Conservation (phyloP, 176 grass and related monocot genomes). For the Hsuehochloa calcarea region DNA sequence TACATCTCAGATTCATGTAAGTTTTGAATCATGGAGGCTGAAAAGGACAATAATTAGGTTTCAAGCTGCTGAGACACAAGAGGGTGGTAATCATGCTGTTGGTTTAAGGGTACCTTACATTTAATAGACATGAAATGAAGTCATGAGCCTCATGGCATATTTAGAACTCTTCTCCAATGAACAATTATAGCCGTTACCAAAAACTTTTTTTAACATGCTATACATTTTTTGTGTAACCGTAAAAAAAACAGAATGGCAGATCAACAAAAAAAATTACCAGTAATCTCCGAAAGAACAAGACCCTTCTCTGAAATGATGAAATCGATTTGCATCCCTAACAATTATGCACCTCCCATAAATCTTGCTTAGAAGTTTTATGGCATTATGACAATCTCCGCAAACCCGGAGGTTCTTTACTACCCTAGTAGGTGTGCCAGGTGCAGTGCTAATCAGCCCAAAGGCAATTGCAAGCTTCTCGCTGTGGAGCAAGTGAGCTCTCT, state of each 20-base stretch:
- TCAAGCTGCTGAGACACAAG: slow-evolving; percentile 51
- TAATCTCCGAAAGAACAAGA: slow-evolving; percentile 70
- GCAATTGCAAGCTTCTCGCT: slow-evolving; percentile 74
- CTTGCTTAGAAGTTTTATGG: slow-evolving; percentile 60
- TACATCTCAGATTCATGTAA: slow-evolving; percentile 55
- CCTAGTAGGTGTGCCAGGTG: slow-evolving; percentile 46
- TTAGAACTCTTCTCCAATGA: slow-evolving; percentile 27
- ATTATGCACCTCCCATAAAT: slow-evolving; percentile 67
- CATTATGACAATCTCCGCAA: slow-evolving; percentile 69
- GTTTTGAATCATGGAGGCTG: slow-evolving; percentile 43
- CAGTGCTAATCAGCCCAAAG: slow-evolving; percentile 61
- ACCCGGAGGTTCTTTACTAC: slow-evolving; percentile 66
- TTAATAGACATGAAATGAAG: slow-evolving; percentile 47
- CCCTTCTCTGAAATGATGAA: slow-evolving; percentile 61
- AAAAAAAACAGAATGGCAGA: slow-evolving; percentile 9
- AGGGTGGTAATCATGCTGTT: slow-evolving; percentile 52
- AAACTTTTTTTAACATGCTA: slow-evolving; percentile 20
- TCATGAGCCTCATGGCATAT: slow-evolving; percentile 24
- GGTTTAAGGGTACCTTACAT: slow-evolving; percentile 47
- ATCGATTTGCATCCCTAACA: slow-evolving; percentile 62
- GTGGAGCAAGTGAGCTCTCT: slow-evolving; percentile 60
- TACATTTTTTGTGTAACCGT: slow-evolving; percentile 28
- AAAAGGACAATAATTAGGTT: slow-evolving; percentile 65
- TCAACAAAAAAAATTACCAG: slow-evolving; percentile 44
- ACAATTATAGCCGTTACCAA: slow-evolving; percentile 7